phyloP scores from a whole-genome alignment of 805 yeast genomes.

The Debaryomyces maramus region DNA sequence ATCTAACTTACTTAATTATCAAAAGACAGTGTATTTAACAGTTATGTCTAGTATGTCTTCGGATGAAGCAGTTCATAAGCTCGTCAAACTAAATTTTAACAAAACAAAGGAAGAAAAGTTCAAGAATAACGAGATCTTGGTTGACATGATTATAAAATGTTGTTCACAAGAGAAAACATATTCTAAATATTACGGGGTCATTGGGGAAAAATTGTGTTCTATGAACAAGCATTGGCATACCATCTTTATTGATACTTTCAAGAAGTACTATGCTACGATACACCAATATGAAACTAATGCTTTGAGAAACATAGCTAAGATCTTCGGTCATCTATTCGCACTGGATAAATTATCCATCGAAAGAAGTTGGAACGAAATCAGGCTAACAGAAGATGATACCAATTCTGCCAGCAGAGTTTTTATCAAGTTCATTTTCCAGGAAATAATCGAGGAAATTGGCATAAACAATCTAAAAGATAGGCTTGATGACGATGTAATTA shows the following conservation, averaged over 20 bases:
- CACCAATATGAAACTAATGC: conserved; percentile 72
- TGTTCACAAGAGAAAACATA: conserved; percentile 86
- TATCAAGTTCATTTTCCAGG: conserved; percentile 77
- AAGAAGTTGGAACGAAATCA: conserved; percentile 52
- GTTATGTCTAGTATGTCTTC: conserved; percentile 88
- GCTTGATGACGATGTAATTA: conserved; percentile 52
- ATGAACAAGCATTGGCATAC: conserved; percentile 56
- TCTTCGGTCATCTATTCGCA: conserved; percentile 84
- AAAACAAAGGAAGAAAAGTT: conserved; percentile 9
- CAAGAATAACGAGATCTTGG: conserved; percentile 51
- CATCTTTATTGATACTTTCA: conserved; percentile 55
- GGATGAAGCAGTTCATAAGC: conserved; percentile 90
- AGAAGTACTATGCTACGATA: conserved; percentile 52
- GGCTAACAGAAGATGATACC: conserved; percentile 68
- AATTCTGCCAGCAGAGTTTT: conserved; percentile 82
- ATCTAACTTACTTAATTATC: conserved; percentile 58
- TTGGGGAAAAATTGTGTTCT: conserved; percentile 64
- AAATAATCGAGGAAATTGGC: conserved; percentile 77
- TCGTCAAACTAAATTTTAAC: conserved; percentile 48
- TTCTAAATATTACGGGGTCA: conserved; percentile 78
- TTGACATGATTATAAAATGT: conserved; percentile 73
- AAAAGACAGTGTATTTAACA: conserved; percentile 76
- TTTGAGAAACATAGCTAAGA: conserved; percentile 74
- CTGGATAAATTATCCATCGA: conserved; percentile 65
- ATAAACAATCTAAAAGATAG: conserved; percentile 47